Percentiles rank a stretch among this genome's conserved stretches.
Conservation (phyloP, 2,329 filamentous ascomycete species). For the Lecanicillium sp. region DNA sequence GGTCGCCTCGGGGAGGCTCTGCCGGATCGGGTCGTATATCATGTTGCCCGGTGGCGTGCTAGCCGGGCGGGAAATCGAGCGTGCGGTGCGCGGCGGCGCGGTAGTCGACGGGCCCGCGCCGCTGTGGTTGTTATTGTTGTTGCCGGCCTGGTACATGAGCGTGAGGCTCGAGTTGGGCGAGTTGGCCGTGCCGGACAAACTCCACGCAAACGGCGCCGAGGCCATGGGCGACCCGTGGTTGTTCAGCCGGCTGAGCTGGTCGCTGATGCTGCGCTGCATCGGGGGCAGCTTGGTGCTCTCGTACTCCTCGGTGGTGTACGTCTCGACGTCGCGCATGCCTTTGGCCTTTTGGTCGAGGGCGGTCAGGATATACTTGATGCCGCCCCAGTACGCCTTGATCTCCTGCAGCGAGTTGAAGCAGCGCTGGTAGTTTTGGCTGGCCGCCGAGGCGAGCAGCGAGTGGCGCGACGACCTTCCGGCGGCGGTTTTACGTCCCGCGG, state of each 20-base stretch:
- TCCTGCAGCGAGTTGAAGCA: conserved; percentile 80
- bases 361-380: conserved; percentile 79
- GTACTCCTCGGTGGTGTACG: conserved; percentile 66
- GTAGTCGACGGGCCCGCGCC: neutral
- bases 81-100: neutral
- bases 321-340: conserved; percentile 73
- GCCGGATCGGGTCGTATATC: conserved; percentile 55
- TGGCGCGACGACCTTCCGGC: conserved; percentile 53
- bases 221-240: conserved; percentile 44
- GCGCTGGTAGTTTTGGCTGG: conserved; percentile 79
- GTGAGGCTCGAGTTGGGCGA: conserved; percentile 79
- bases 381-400: conserved; percentile 79
- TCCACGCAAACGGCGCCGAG: conserved; percentile 64
- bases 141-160: conserved; percentile 62
- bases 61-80: conserved; percentile 30
- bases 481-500: conserved; percentile 15
- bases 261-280: conserved; percentile 31
- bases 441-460: conserved; percentile 70
- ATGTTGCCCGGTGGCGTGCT: conserved; percentile 51
- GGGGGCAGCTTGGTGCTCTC: conserved; percentile 56
- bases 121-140: conserved; percentile 7
- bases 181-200: conserved; percentile 80
- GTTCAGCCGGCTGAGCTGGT: conserved; percentile 39
- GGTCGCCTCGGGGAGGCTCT: conserved; percentile 44
- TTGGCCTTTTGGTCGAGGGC: conserved; percentile 83